Base-by-base conservation (phyloP, 2,329 filamentous ascomycete genomes). In the Thielaviopsis populi region DNA sequence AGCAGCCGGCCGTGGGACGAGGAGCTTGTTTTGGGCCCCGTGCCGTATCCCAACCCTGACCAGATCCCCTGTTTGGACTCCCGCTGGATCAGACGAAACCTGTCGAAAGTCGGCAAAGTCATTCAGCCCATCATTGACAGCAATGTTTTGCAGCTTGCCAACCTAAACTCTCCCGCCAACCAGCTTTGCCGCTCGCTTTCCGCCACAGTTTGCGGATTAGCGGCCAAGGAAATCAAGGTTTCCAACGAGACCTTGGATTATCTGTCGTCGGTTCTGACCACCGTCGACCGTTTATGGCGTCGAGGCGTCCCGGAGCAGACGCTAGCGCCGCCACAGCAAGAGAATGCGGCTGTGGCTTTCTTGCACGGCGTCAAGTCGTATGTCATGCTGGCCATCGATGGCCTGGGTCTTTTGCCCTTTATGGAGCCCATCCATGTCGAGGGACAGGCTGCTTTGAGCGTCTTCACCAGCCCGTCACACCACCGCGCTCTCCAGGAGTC, bases 31-130 rank as follows among this genome's bases (percentile, higher is more conserved):
- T 78, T 84, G 65, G 82, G 87, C 22, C 74, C 75, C 17, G 76
- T 81, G 2, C 73, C 85, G 40, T 75, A 84, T 62, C 80, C 78
- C 61, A 79, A 85, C n/a, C 42, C 61, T 0, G 83, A 85, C n/a
- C 90, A 96, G 66, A 77, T 99, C n/a, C 88, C 91, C 5, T 77
- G 85, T 6, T 76, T 97, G 6, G 91, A 97, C 70, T 79, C 88
- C 3, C 90, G 87, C 76, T 99, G 94, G 94, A 79, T 95, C 13
- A 83, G 92, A 62, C 86, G 83, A 65, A 89, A 89, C 67, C 77
- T 87, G 3, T 71, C 76, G 1, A 79, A 78, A 53, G 79, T 96
- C 3, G 81, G 96, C 41, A 73, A 79, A 2, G 76, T 86, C 8
- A 79, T 85, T 7, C 76, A 76, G 3, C 80, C 84, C 10, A 76